Percentiles rank a stretch among this genome's conserved stretches.
These are phyloP conservation scores for Chaetomium strumarium DNA, from an alignment of 2,329 filamentous ascomycete species.

Conservation along the genomic window DNA sequence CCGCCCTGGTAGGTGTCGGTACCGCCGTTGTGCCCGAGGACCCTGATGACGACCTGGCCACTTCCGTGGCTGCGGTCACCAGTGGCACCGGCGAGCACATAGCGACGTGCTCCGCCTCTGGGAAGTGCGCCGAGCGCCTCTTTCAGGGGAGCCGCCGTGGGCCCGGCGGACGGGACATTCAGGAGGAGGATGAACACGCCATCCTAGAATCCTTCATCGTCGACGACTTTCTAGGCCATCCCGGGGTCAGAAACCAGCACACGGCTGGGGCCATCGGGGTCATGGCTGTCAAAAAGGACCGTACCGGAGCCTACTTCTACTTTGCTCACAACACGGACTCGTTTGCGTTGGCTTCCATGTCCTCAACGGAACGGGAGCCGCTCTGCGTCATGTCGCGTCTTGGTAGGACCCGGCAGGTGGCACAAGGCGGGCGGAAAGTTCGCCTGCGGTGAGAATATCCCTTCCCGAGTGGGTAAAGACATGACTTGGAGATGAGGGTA, in stretches of 20 bases:
- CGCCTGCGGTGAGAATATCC: slow-evolving; percentile 21
- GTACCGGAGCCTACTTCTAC: slow-evolving; percentile 72
- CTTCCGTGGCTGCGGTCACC: slow-evolving; percentile 75
- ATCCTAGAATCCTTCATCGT: slow-evolving; percentile 70
- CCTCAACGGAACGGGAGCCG: slow-evolving; percentile 67
- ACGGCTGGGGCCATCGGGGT: slow-evolving; percentile 87
- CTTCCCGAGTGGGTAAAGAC: no score
- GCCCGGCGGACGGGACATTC: slow-evolving; percentile 54
- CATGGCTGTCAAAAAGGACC: slow-evolving; percentile 80
- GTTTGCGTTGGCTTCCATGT: slow-evolving; percentile 83
- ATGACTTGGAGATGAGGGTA: no score
- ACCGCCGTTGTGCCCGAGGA: slow-evolving; percentile 80
- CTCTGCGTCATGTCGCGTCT: slow-evolving; percentile 84
- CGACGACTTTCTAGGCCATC: slow-evolving; percentile 89
- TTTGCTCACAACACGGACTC: slow-evolving; percentile 96
- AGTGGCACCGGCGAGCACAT: slow-evolving; percentile 98
- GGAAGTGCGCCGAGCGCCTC: slow-evolving; percentile 77
- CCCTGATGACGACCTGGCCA: slow-evolving; percentile 59
- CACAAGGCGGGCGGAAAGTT: slow-evolving; percentile 50
- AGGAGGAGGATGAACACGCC: slow-evolving; percentile 70
- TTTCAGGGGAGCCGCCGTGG: slow-evolving; percentile 63
- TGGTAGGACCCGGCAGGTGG: slow-evolving; percentile 45
- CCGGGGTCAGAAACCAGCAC: slow-evolving; percentile 72
- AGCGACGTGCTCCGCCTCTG: slow-evolving; percentile 88
- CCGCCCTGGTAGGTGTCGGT: slow-evolving; percentile 86